Evolutionary conservation across 1,284 basidiomycete species (phyloP), one percentile per base, ranked within the genome.

Genomic region (Boletus semigastroideus): DNA sequence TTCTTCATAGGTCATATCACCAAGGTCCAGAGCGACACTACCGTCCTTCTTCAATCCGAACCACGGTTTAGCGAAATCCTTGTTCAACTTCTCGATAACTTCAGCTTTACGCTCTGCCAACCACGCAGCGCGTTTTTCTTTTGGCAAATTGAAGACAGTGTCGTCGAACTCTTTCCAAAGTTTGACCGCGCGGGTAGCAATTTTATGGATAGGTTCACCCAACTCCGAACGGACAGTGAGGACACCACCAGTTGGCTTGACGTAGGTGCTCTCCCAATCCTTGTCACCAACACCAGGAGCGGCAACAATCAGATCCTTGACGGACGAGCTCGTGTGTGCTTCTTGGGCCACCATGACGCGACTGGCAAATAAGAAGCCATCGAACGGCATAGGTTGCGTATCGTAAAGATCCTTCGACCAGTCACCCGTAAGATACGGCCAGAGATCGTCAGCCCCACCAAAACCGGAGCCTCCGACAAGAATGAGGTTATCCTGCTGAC

Each of bases 261-360:
- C 76, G 71, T 99, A 99, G 1, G 96, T 98, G 41, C 89, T 92
- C 69, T 99, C 96, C 96, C 95, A 98, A 55, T 88, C 78, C 52
- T 78, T 79, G 66, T 99, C 94, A 37, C 82, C 85, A 48, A 98
- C 94, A 73, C 97, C 97, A n/a, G 88, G 65, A 1, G 96, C 94
- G 46, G 90, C 90, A 55, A 98, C 89, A 61, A 99, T 98, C 58
- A 99, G 80, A 72, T 98, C 90, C 80, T 99, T 99, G 71, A 99
- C 94, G 13, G 87, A 87, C 6, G 92, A 80, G 63, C 87, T 90
- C 0, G 96, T 98, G 71, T 98, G 95, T 11, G 96, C 94, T 73
- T 99, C 96, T 76, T 94, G 95, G 56, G 96, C 96, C 40, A 97
- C 92, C 94, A 99, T 98, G 69, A 98, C 94, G 57, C 97, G 89